phyloP scores from a whole-genome alignment of 1,139 yeast genomes.

The Yamadazyma siamensis region DNA sequence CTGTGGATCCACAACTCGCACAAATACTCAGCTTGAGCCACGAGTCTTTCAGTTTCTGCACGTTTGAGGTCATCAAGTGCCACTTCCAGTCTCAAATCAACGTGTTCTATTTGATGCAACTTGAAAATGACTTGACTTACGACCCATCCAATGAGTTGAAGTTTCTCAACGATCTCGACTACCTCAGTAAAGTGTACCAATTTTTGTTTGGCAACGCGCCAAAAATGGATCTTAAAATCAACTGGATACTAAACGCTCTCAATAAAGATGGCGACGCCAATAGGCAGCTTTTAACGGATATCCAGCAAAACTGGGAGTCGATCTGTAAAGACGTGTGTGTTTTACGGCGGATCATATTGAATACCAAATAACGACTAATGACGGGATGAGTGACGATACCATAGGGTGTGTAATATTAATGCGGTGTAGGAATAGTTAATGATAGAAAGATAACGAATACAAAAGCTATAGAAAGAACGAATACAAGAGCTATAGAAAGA shows the following conservation, averaged over 20 bases:
- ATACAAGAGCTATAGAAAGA: too few species aligned
- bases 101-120: slow-evolving; percentile 13
- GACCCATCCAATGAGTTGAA: slow-evolving; percentile 7
- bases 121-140: slow-evolving; percentile 12
- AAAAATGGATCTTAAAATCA: slow-evolving; percentile 12
- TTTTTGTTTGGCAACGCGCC: slow-evolving; percentile 14
- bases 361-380: not conserved
- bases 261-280: slow-evolving; percentile 9
- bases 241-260: slow-evolving; percentile 17
- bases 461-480: too few species aligned
- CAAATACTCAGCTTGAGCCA: slow-evolving; percentile 3
- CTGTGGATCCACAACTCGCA: slow-evolving; percentile 6
- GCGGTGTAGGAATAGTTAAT: too few species aligned
- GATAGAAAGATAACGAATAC: too few species aligned
- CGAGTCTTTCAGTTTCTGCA: slow-evolving; percentile 8
- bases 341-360: slow-evolving; percentile 6
- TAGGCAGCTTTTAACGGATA: slow-evolving; percentile 6
- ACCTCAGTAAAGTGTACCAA: slow-evolving; percentile 11
- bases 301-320: slow-evolving; percentile 13
- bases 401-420: too few species aligned
- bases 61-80: slow-evolving; percentile 15
- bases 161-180: slow-evolving; percentile 14
- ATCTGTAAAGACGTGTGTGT: slow-evolving; percentile 10
- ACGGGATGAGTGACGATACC: too few species aligned
- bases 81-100: slow-evolving; percentile 13